phyloP scores from a whole-genome alignment of 441 rosid species.

The Manihot esculenta region DNA sequence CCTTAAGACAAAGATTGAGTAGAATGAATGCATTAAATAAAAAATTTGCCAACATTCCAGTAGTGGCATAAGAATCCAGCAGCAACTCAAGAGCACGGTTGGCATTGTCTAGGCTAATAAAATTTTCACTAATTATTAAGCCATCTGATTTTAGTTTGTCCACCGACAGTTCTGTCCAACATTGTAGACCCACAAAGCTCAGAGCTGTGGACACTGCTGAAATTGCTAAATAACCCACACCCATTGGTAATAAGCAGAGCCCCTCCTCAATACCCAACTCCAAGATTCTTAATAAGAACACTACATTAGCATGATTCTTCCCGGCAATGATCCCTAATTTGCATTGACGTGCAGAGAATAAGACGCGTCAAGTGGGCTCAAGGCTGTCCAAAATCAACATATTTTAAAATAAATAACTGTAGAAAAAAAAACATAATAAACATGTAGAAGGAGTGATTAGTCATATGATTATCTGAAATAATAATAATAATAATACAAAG shows the following conservation, averaged over 20 bases:
- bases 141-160: slow-evolving; percentile 60
- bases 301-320: slow-evolving; percentile 37
- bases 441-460: neutral
- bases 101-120: slow-evolving; percentile 47
- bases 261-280: slow-evolving; percentile 37
- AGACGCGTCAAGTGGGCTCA: slow-evolving; percentile 6
- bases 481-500: neutral
- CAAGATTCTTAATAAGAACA: slow-evolving; percentile 41
- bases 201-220: slow-evolving; percentile 65
- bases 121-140: slow-evolving; percentile 45
- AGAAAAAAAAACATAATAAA: neutral
- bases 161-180: slow-evolving; percentile 73
- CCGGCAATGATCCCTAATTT: neutral
- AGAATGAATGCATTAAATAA: slow-evolving; percentile 74
- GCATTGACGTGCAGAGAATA: neutral
- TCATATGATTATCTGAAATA: neutral
- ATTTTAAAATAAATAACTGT: neutral
- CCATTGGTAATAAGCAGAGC: slow-evolving; percentile 54
- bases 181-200: slow-evolving; percentile 68
- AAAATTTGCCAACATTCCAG: slow-evolving; percentile 69
- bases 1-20: slow-evolving; percentile 82
- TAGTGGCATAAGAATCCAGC: slow-evolving; percentile 61
- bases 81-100: slow-evolving; percentile 59
- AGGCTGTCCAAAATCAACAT: slow-evolving; percentile 6
- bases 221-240: slow-evolving; percentile 56